Percentiles rank a stretch among this genome's conserved stretches.
Evolutionary conservation across 495 filamentous ascomycete species (phyloP).

Genomic region (Annulohypoxylon bovei): DNA sequence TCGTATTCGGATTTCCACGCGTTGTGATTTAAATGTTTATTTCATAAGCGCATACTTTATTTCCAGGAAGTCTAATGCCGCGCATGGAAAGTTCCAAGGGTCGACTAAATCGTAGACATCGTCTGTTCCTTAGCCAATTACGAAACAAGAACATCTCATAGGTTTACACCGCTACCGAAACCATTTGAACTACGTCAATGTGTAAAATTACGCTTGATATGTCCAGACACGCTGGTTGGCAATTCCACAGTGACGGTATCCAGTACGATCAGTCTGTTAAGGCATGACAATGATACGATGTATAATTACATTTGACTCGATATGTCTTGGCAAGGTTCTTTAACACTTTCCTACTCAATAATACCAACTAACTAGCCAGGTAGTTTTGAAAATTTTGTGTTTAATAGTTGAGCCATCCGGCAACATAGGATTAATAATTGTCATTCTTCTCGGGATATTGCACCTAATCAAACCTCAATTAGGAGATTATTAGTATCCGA

Average conservation of each 20-base stretch:
- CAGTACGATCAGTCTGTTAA: constrained; percentile 22
- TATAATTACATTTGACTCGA: constrained; percentile 30
- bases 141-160: constrained; percentile 12
- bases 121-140: constrained; percentile 3
- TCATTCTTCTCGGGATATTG: background rate
- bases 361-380: background rate
- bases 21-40: background rate
- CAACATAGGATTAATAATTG: background rate
- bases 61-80: background rate
- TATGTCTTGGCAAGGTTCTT: constrained; percentile 27
- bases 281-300: constrained; percentile 42
- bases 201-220: constrained; percentile 21
- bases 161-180: constrained; percentile 30
- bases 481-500: background rate
- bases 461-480: background rate
- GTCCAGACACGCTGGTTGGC: background rate
- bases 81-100: background rate
- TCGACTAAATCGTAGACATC: background rate
- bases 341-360: constrained; percentile 6
- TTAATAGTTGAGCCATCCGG: background rate
- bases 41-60: background rate
- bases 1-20: constrained; percentile 38
- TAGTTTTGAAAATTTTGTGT: background rate
- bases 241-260: constrained; percentile 2
- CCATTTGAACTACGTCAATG: constrained; percentile 8